Evolutionary conservation across 768 basidiomycete species (phyloP), one percentile per base, ranked within the genome.

Genomic region (Russula sp.): DNA sequence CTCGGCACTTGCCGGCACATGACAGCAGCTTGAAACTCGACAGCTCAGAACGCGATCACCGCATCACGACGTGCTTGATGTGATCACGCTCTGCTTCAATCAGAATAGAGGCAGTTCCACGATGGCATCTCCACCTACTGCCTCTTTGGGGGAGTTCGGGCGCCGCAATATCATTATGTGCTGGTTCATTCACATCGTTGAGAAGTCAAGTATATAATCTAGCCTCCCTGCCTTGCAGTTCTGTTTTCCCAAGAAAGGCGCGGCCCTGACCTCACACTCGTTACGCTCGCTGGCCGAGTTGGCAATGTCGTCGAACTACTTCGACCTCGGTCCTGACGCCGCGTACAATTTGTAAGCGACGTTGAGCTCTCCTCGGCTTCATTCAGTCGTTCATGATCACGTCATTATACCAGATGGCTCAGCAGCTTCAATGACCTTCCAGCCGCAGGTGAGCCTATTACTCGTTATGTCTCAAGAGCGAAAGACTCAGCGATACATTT

Each of bases 161-260:
- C n/a, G n/a, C n/a, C n/a, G n/a, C n/a, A n/a, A n/a, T n/a, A n/a
- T n/a, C n/a, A n/a, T n/a, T n/a, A n/a, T n/a, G n/a, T n/a, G n/a
- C n/a, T n/a, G n/a, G n/a, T n/a, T n/a, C n/a, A n/a, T n/a, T n/a
- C n/a, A n/a, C n/a, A n/a, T n/a, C n/a, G n/a, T n/a, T n/a, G n/a
- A n/a, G n/a, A n/a, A n/a, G n/a, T n/a, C n/a, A n/a, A 44, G 38
- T 38, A 60, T 64, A 60, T 56, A 55, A 44, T 50, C 26, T 48
- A 30, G 32, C 1, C 30, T n/a, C 14, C 13, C 18, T 13, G 30
- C 16, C 18, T 42, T 34, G 28, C 18, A 22, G 11, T 13, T 26
- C 36, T 28, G 22, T 32, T 51, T n/a, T 20, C 24, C 28, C 6
- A 30, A 61, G 38, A 24, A 50, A 51, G 7, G 53, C 49, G 22